Evolutionary conservation across 805 yeast genomes (phyloP).

Genomic region (Saccharomyces eubayanus): DNA sequence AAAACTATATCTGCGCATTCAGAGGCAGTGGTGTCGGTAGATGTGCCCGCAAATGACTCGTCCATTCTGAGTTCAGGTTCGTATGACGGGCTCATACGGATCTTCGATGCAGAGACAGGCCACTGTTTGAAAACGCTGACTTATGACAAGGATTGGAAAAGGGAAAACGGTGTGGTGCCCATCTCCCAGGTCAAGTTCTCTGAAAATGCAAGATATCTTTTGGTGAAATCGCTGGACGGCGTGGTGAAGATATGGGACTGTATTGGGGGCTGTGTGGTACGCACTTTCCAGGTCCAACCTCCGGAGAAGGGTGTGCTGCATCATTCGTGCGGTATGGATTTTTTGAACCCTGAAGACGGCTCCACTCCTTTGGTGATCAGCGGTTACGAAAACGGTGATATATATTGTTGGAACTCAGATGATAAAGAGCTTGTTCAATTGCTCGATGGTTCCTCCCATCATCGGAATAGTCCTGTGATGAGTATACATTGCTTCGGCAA

Average conservation of each 20-base stretch:
- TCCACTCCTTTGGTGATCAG: constrained; percentile 20
- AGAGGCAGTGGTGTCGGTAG: constrained; percentile 74
- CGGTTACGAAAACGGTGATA: constrained; percentile 24
- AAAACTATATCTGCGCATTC: constrained; percentile 87
- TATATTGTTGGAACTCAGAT: constrained; percentile 23
- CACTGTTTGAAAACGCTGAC: constrained; percentile 87
- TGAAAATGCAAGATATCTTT: constrained; percentile 70
- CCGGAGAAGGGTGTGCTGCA: constrained; percentile 5
- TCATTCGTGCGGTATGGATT: constrained; percentile 26
- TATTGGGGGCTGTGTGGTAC: constrained; percentile 68
- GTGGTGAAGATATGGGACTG: constrained; percentile 77
- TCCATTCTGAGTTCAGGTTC: constrained; percentile 75
- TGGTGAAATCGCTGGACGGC: constrained; percentile 79
- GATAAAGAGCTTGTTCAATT: constrained; percentile 15
- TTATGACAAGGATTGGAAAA: constrained; percentile 64
- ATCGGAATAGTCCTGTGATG: constrained; percentile 17
- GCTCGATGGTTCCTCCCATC: constrained; percentile 9
- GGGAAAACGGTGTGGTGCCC: constrained; percentile 49
- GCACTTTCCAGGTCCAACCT: constrained; percentile 41
- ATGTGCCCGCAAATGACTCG: constrained; percentile 70
- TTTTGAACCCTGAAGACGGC: constrained; percentile 18
- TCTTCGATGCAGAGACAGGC: constrained; percentile 83
- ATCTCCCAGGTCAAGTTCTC: constrained; percentile 65
- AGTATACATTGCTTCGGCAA: constrained; percentile 15
- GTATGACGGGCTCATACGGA: constrained; percentile 80